Evolutionary conservation across 164 flowering plant genomes (phyloP), one percentile per base, ranked within the genome.

Genomic region (Aristolochia fimbriata): DNA sequence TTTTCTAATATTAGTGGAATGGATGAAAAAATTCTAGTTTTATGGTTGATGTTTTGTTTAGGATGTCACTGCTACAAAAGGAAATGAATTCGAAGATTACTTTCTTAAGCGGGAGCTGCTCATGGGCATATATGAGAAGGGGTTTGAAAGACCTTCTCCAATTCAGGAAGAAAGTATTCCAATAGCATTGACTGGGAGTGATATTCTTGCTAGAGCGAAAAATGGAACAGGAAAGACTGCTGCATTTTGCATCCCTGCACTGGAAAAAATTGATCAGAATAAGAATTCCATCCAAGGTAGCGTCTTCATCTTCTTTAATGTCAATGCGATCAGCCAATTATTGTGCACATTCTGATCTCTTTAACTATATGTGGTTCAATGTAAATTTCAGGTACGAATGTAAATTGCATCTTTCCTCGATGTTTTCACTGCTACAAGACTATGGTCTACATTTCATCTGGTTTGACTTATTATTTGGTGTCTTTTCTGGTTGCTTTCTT

Each of bases 171-270:
- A 93, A 78, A 93, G 99, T 69, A 93, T 93, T 63, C 99, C 99
- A 17, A 93, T 93, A 73, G 99, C 97, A 56, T 74, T 93, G 59
- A 93, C 98, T 70, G 98, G 98, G 46, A 87, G 98, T 68, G 97
- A 93, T 70, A 90, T 93, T 73, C 91, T 93, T 76, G 99, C 99
- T 30, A 77, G 99, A 76, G 99, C 99, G 23, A 93, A 93, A 68
- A 93, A 93, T 78, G 99, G 99, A 54, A 93, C 99, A 19, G 99
- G 99, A 57, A 93, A 93, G 80, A 93, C 99, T 8, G 99, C 96
- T 59, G 97, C 99, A 63, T 93, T 93, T 70, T 90, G 99, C 76
- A 79, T 93, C 75, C 99, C 99, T 55, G 99, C 97, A 25, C 73
- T 93, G 73, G 99, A 93, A 76, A 93, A 86, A 68, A 90, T 90